Evolutionary conservation across 2,329 filamentous ascomycete genomes (phyloP).

Genomic region (Cercospora berteroae): DNA sequence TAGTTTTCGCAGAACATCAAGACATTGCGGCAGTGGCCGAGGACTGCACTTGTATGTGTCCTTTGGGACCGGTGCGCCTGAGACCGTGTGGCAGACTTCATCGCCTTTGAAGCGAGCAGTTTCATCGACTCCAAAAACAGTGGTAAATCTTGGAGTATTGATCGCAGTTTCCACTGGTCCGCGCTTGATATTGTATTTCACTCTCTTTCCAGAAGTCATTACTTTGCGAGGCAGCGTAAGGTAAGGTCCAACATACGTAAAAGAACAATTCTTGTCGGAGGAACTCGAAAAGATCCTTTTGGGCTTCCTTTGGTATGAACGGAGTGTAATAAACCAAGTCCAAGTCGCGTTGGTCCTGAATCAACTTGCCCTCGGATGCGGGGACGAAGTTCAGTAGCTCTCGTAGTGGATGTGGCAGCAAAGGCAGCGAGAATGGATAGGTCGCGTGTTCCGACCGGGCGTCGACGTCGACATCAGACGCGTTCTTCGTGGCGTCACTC

Average conservation of each 20-base stretch:
- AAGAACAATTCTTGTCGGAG: conserved; percentile 70
- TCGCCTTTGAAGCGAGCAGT: conserved; percentile 58
- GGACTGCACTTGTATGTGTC: conserved; percentile 61
- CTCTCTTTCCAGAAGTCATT: conserved; percentile 36
- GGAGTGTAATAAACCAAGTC: conserved; percentile 75
- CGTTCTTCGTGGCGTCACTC: conserved; percentile 1
- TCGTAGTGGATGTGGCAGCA: conserved; percentile 47
- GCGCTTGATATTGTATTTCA: conserved; percentile 60
- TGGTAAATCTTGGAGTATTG: conserved; percentile 60
- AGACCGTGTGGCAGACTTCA: conserved; percentile 44
- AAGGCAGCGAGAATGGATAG: conserved; percentile 54
- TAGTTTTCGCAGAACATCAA: conserved; percentile 61
- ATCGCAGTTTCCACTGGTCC: conserved; percentile 62
- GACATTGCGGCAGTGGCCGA: conserved; percentile 67
- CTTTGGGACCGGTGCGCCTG: conserved; percentile 40
- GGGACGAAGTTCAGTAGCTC: conserved; percentile 44
- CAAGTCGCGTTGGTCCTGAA: conserved; percentile 67
- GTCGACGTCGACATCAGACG: not conserved
- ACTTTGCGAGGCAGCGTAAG: not conserved
- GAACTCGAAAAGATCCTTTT: conserved; percentile 65
- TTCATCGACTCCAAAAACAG: conserved; percentile 61
- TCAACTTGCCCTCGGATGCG: conserved; percentile 52
- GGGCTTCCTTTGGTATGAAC: conserved; percentile 60
- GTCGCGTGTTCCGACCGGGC: conserved; percentile 46
- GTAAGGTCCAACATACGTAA: conserved; percentile 35